Evolutionary conservation across 441 rosid genomes (phyloP).

Genomic region (Daphne laureola): DNA sequence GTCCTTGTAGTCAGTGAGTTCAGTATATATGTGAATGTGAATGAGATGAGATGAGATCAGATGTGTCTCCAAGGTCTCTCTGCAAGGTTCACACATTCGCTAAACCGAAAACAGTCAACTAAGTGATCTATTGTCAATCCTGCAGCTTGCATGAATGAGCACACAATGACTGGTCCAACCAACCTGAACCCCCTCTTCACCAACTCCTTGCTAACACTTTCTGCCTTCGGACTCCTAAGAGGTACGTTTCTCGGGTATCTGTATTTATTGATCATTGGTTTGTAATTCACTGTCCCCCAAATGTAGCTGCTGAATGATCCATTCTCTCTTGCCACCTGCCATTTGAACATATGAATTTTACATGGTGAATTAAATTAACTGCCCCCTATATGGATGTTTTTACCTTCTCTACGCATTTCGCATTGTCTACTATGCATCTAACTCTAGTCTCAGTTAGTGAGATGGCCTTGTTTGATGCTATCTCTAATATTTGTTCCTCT

Average conservation of each 20-base stretch:
- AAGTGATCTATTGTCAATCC: slow-evolving; percentile 85
- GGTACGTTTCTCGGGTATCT: slow-evolving; percentile 76
- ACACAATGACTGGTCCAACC: slow-evolving; percentile 87
- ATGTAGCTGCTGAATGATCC: slow-evolving; percentile 83
- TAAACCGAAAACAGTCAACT: slow-evolving; percentile 69
- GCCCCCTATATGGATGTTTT: no score
- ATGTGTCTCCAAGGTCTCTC: slow-evolving; percentile 92
- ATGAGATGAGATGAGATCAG: slow-evolving; percentile 10
- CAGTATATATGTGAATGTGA: no score
- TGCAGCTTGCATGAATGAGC: slow-evolving; percentile 90
- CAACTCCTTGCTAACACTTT: slow-evolving; percentile 64
- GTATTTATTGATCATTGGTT: slow-evolving; percentile 61
- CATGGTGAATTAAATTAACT: slow-evolving; percentile 18
- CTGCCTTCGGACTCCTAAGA: slow-evolving; percentile 69
- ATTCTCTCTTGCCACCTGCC: slow-evolving; percentile 54
- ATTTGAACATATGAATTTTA: not conserved
- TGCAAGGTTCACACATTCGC: slow-evolving; percentile 68
- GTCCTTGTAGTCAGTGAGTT: no score
- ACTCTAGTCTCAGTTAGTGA: slow-evolving; percentile 73
- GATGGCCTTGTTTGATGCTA: slow-evolving; percentile 61
- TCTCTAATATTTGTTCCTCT: slow-evolving; percentile 66
- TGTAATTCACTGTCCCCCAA: slow-evolving; percentile 80
- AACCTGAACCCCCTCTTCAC: slow-evolving; percentile 70
- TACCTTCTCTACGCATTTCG: slow-evolving; percentile 80
- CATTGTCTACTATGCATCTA: slow-evolving; percentile 79